Conservation (phyloP, 164 flowering plant genomes). For the Akebia trifoliata region DNA sequence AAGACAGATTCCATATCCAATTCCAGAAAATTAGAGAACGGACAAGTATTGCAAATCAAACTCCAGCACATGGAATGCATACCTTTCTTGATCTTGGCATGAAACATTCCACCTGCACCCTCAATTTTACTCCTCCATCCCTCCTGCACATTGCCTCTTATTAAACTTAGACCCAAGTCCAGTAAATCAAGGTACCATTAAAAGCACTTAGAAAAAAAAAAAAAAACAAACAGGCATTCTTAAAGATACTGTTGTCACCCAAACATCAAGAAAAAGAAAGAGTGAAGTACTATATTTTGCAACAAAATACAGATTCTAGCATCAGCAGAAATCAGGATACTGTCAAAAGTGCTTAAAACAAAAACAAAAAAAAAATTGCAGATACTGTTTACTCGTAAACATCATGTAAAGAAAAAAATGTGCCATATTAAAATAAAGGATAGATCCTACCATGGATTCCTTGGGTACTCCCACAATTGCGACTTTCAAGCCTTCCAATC, state of each 20-base stretch:
- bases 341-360: not conserved
- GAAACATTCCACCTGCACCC: constrained; percentile 66
- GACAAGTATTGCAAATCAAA: not conserved
- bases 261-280: too few relatives aligned
- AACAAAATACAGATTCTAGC: not conserved
- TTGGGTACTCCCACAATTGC: constrained; percentile 46
- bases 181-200: not conserved
- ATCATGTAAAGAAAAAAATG: not conserved
- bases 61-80: not conserved
- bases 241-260: too few relatives aligned
- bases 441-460: constrained; percentile 44
- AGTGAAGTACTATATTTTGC: too few relatives aligned
- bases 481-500: constrained; percentile 60
- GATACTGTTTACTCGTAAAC: too few relatives aligned
- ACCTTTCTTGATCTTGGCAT: constrained; percentile 77
- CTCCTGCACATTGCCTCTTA: constrained; percentile 37
- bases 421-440: not conserved
- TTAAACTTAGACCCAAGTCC: constrained; percentile 1
- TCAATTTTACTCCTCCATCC: constrained; percentile 69
- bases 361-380: not conserved
- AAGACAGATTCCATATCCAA: not conserved
- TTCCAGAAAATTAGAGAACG: not conserved
- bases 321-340: too few relatives aligned
- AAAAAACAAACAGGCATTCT: too few relatives aligned
- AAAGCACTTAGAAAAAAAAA: too few relatives aligned